These are phyloP conservation scores for Sclerotinia borealis DNA, from an alignment of 2,329 filamentous ascomycete genomes.

Conservation along the genomic window DNA sequence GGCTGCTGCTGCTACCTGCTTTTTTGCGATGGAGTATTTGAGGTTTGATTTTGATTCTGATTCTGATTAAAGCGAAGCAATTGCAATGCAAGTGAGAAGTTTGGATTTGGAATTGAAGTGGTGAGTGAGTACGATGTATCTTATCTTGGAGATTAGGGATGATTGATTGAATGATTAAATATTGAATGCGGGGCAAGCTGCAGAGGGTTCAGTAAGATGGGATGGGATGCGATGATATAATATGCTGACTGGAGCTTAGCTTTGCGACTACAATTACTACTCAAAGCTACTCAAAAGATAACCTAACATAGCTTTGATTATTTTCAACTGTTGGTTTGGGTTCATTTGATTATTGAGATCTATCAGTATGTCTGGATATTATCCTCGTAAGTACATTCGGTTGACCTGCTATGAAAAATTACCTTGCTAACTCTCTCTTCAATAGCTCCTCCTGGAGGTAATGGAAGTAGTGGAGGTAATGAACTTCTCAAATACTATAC, in stretches of 20 bases:
- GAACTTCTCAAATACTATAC: not conserved
- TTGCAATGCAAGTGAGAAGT: not conserved
- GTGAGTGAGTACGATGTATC: not conserved
- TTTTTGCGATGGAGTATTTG: not conserved
- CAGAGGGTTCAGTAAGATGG: not conserved
- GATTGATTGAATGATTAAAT: not conserved
- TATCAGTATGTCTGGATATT: conserved; percentile 29
- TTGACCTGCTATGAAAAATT: conserved; percentile 4
- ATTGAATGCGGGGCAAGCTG: conserved; percentile 5
- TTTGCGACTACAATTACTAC: not conserved
- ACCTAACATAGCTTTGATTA: not conserved
- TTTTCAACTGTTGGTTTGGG: not conserved
- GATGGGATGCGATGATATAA: not conserved
- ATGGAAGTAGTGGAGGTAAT: conserved; percentile 22
- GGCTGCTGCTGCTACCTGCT: too few species aligned
- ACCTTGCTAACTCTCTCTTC: conserved; percentile 19
- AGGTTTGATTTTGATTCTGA: not conserved
- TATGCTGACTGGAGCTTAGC: conserved; percentile 7
- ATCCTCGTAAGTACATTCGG: conserved; percentile 31
- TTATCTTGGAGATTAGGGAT: not conserved
- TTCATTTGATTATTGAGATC: not conserved
- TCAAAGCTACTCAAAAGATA: not conserved
- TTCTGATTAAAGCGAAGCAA: not conserved
- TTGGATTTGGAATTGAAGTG: not conserved
- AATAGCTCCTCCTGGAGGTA: conserved; percentile 29